Base-by-base conservation (phyloP, 2,329 filamentous ascomycete genomes). In the Clarireedia paspali region DNA sequence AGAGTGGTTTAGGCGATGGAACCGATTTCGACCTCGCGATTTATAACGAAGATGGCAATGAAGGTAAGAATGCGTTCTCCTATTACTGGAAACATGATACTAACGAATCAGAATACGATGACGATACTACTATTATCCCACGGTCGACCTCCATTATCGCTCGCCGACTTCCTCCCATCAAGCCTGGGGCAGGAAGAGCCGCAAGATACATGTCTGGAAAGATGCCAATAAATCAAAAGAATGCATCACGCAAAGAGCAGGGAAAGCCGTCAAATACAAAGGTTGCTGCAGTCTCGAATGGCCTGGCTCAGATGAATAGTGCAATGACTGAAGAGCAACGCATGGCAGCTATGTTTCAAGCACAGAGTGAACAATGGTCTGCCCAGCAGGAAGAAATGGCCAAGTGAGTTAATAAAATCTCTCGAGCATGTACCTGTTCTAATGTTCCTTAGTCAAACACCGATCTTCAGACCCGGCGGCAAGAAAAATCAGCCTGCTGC, bases 121-220 rank as follows among this genome's bases (percentile, higher is more conserved):
- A 99, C 76, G 94, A 99, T 70, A 97, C 94, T 0, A 89, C 88
- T n/a, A 91, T 96, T 64, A 96, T 99, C 53, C 89, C 92, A 46
- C 88, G 94, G 66, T 95, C 94, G 17, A 96, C 91, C 2, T 95
- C 91, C 0, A 91, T 99, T 56, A 86, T 96, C 63, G 94, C 91
- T 42, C 85, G 89, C 58, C 85, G 94, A 59, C 79, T 94, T 60
- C 94, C 94, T 3, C 89, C 94, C 6, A 77, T 83, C 52, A 90
- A 91, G 67, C 86, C 86, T 48, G 94, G 94, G 30, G 90, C 91
- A 61, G 95, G 94, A 52, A 84, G 89, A 62, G 95, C 94, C 55
- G 91, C 92, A 60, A 84, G 94, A 69, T 99, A 99, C 78, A 89
- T 99, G 59, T 92, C 90, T 17, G 94, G 94, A 58, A 96, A 95